A percentile compares a stretch with the other conserved stretches of the same genome.
Conservation (phyloP, 345 rosid species). For the Citropsis articulata region DNA sequence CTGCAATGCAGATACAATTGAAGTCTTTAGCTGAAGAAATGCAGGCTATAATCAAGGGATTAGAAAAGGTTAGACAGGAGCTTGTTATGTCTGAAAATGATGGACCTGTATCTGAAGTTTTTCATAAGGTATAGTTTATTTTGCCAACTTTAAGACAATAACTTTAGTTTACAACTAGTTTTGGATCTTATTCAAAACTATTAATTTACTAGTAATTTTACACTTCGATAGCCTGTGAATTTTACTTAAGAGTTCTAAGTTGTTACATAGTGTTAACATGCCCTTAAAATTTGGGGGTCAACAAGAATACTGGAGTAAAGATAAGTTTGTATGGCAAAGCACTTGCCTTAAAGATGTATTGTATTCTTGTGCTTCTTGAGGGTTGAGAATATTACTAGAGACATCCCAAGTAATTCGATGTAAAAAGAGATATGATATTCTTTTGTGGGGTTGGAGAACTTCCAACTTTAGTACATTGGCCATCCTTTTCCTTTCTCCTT, state of each 20-base stretch:
- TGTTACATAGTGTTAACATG: not conserved
- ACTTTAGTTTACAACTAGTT: not conserved
- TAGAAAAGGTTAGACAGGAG: constrained; percentile 93
- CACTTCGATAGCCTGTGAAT: not conserved
- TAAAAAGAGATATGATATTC: not conserved
- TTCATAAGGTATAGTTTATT: constrained; percentile 54
- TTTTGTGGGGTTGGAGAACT: not conserved
- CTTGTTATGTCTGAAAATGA: constrained; percentile 81
- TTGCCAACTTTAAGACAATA: not conserved
- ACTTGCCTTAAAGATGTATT: not conserved
- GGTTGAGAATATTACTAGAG: not conserved
- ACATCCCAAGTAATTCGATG: not conserved
- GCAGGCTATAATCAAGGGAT: constrained; percentile 96
- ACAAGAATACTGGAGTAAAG: not conserved
- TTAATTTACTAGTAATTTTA: not conserved
- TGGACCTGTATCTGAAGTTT: constrained; percentile 92
- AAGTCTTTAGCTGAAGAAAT: constrained; percentile 97
- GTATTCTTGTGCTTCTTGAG: too few relatives aligned
- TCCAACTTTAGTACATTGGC: not conserved
- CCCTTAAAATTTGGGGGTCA: not conserved
- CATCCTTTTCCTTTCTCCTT: not conserved
- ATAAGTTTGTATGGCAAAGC: not conserved
- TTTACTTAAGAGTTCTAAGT: not conserved
- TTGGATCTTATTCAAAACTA: not conserved
- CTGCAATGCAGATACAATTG: constrained; percentile 77